Evolutionary conservation across 768 basidiomycete species (phyloP), one percentile per base, ranked within the genome.

Genomic region (Coprinopsis strossmayeri): DNA sequence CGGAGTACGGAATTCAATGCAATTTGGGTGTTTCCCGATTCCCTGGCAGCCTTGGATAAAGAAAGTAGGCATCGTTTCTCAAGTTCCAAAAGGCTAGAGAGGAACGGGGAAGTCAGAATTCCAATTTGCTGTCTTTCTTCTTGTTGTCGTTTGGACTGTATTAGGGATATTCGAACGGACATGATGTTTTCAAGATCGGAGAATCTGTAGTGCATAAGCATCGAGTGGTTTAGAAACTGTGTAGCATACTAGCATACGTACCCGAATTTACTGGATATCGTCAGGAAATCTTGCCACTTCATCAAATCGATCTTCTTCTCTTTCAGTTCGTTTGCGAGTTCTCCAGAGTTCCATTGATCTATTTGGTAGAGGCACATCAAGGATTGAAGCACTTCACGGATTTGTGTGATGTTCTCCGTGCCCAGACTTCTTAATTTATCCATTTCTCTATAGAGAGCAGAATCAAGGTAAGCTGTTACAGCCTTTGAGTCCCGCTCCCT

Each of bases 301-400:
- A 53, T 54, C 15, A 56, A 48, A 32, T 70, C 64, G 12, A 69
- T 49, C 11, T 61, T 62, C 55, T 65, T 69, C 42, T 61, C 50
- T 35, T 50, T 50, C 23, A 73, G 60, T 41, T 57, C 62, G 34
- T 56, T 52, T 57, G 76, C 74, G 21, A 66, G 52, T 3, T 49
- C 48, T 2, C 55, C 51, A 26, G 56, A 57, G 56, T 73, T 76
- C 87, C 89, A 93, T 34, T 70, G 71, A 0, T 73, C 69, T 25
- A 94, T 68, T 66, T 99, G 88, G 48, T 79, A 69, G 25, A 99
- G 70, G 53, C 85, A 94, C 70, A 97, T 81, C 2, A 97, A 66
- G 52, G 82, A 85, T 47, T 77, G 79, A 10, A 79, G 65, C 12
- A 81, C 77, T 51, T 80, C 74, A 18, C 82, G 78, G 46, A 92